Conservation (phyloP, 1,284 basidiomycete genomes). For the Rhodotorula sp. region DNA sequence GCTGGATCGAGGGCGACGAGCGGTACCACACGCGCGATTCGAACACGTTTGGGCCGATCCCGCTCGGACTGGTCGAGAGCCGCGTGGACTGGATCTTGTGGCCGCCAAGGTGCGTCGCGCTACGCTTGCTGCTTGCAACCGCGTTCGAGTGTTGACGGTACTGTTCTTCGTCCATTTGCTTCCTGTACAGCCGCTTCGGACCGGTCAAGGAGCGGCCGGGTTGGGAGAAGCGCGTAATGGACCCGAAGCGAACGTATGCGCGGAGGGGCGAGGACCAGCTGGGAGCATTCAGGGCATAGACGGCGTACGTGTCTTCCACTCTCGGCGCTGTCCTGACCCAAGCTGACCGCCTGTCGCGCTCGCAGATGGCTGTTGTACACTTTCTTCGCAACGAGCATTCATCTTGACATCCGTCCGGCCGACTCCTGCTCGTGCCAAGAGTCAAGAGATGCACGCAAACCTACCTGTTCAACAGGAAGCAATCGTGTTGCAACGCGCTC, state of each 20-base stretch:
- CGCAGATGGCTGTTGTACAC: neutral
- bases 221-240: constrained; percentile 28
- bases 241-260: constrained; percentile 1
- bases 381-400: neutral
- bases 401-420: too few relatives aligned
- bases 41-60: constrained; percentile 58
- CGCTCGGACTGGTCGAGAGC: constrained; percentile 53
- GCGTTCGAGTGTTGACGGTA: neutral
- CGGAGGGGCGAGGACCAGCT: too few relatives aligned
- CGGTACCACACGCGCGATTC: constrained; percentile 55
- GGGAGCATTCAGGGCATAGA: constrained; percentile 6
- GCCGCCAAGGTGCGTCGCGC: constrained; percentile 47
- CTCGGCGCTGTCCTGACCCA: neutral
- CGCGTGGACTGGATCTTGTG: constrained; percentile 54
- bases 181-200: constrained; percentile 17
- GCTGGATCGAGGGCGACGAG: constrained; percentile 61
- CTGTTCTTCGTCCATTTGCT: neutral
- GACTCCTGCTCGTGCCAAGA: too few relatives aligned
- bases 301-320: neutral
- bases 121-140: neutral
- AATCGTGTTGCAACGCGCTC: neutral
- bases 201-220: constrained; percentile 15
- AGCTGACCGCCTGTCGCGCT: neutral
- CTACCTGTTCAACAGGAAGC: too few relatives aligned
- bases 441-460: too few relatives aligned